Evolutionary conservation across 345 rosid species (phyloP).

Genomic region (Pseudoturritis turrita): DNA sequence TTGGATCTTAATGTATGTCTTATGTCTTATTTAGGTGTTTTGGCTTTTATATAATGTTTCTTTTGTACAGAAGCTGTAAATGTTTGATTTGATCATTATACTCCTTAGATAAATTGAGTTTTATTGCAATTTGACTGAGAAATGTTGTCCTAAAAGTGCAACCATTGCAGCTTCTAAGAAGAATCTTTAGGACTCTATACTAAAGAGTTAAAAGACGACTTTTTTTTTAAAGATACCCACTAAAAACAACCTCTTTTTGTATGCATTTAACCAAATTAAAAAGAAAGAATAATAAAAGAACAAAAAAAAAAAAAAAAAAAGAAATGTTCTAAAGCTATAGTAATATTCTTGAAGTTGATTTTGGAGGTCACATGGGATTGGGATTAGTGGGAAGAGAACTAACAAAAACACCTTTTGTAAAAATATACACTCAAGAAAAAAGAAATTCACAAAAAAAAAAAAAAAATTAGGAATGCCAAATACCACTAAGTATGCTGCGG

Average conservation of each 20-base stretch:
- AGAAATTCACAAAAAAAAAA: slow-evolving; percentile 27
- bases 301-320: neutral
- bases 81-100: neutral
- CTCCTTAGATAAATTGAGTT: neutral
- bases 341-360: slow-evolving; percentile 23
- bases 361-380: slow-evolving; percentile 31
- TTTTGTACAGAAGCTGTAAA: neutral
- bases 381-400: slow-evolving; percentile 30
- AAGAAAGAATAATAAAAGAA: slow-evolving; percentile 12
- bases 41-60: neutral
- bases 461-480: slow-evolving; percentile 61
- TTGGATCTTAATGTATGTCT: slow-evolving; percentile 22
- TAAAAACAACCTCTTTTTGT: slow-evolving; percentile 10
- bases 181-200: slow-evolving; percentile 13
- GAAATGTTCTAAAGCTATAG: slow-evolving; percentile 26
- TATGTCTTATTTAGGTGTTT: neutral
- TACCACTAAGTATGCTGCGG: slow-evolving; percentile 63
- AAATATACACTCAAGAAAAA: slow-evolving; percentile 32
- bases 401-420: slow-evolving; percentile 31
- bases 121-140: slow-evolving; percentile 1
- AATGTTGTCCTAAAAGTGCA: slow-evolving; percentile 2
- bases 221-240: slow-evolving; percentile 21
- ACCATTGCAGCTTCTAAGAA: slow-evolving; percentile 32
- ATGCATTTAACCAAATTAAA: slow-evolving; percentile 21
- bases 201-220: slow-evolving; percentile 5